Evolutionary conservation across 1,284 basidiomycete genomes (phyloP).

Genomic region (Apiotrichum akiyoshidainum): DNA sequence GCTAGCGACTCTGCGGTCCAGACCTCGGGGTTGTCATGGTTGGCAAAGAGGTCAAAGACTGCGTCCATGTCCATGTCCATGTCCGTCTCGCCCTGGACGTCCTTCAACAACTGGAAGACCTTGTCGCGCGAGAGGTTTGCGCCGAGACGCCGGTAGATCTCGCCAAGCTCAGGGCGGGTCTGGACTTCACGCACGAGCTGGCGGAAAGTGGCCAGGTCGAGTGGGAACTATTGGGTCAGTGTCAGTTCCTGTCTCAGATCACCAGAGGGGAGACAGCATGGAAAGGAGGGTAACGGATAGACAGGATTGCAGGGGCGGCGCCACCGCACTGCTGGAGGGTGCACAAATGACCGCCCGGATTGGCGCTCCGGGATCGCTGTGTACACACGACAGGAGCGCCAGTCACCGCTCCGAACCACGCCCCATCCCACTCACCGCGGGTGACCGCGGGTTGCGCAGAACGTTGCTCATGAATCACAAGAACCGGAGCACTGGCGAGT

Average conservation of each 20-base stretch:
- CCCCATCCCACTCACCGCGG: no score
- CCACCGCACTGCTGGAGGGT: no score
- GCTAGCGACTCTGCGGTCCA: conserved; percentile 55
- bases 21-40: not conserved
- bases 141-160: conserved; percentile 56
- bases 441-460: no score
- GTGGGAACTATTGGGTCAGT: conserved; percentile 33
- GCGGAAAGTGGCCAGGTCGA: conserved; percentile 82
- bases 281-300: no score
- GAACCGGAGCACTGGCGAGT: no score
- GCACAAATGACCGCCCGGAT: no score
- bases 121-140: conserved; percentile 46
- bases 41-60: conserved; percentile 10
- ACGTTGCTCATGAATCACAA: no score
- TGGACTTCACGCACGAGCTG: conserved; percentile 82
- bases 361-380: no score
- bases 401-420: no score
- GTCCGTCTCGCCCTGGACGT: conserved; percentile 61
- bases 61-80: conserved; percentile 21
- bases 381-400: no score
- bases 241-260: not conserved
- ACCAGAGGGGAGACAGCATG: no score
- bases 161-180: conserved; percentile 72
- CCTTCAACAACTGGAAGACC: conserved; percentile 66
- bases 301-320: no score